Percentiles rank a stretch among this genome's conserved stretches.
Conservation (phyloP, 2,329 filamentous ascomycete genomes). For the Dothistroma septosporum region DNA sequence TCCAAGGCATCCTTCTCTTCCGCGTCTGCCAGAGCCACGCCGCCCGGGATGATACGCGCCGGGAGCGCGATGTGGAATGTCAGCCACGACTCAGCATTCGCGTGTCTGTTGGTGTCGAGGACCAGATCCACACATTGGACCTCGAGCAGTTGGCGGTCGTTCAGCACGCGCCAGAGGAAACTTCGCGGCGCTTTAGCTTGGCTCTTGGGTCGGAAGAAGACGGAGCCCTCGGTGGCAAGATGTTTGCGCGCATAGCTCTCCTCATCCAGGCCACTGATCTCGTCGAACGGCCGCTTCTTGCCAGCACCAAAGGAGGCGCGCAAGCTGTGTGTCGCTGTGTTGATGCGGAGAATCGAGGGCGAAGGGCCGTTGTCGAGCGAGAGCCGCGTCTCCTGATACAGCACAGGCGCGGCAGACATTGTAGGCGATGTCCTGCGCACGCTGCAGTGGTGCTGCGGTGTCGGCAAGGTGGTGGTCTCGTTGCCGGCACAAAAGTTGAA, state of each 20-base stretch:
- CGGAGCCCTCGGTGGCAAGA: slow-evolving; percentile 71
- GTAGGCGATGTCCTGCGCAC: background rate
- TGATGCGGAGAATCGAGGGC: slow-evolving; percentile 62
- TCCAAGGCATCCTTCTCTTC: slow-evolving; percentile 72
- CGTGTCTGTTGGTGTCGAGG: slow-evolving; percentile 45
- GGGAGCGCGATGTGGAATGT: slow-evolving; percentile 75
- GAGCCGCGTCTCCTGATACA: slow-evolving; percentile 30
- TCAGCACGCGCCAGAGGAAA: slow-evolving; percentile 86
- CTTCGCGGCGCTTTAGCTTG: slow-evolving; percentile 70
- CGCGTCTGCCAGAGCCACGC: slow-evolving; percentile 77
- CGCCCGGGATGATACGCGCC: slow-evolving; percentile 72
- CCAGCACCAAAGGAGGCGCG: slow-evolving; percentile 37
- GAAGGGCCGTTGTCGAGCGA: slow-evolving; percentile 22
- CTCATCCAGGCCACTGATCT: slow-evolving; percentile 58
- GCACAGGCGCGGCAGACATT: slow-evolving; percentile 24
- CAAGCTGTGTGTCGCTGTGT: slow-evolving; percentile 58
- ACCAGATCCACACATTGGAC: slow-evolving; percentile 78
- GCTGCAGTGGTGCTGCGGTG: background rate
- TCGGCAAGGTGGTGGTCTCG: background rate
- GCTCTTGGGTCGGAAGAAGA: slow-evolving; percentile 77
- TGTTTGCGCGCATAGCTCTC: slow-evolving; percentile 67
- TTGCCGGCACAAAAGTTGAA: slow-evolving; percentile 1
- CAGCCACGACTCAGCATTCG: slow-evolving; percentile 45
- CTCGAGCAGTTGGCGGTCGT: slow-evolving; percentile 74
- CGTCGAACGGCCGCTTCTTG: slow-evolving; percentile 36